Conservation (phyloP, 75 land plant genomes). For the Pinus tabuliformis region DNA sequence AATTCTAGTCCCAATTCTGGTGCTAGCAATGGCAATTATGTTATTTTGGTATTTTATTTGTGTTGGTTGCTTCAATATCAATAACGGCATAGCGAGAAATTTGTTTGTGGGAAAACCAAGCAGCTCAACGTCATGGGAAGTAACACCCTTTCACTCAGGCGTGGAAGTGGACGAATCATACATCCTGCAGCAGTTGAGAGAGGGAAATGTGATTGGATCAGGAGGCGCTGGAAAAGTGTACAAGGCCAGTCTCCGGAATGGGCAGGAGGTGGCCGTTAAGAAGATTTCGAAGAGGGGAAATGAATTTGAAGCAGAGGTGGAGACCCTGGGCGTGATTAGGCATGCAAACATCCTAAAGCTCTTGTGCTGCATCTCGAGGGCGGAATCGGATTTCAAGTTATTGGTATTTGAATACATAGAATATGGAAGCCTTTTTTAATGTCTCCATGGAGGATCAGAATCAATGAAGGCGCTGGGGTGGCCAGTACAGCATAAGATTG, state of each 20-base stretch:
- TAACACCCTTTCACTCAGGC: slow-evolving; percentile 13
- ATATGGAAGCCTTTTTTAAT: slow-evolving; percentile 30
- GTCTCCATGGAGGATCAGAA: slow-evolving; percentile 8
- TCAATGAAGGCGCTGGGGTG: slow-evolving; percentile 14
- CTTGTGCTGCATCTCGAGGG: slow-evolving; percentile 29
- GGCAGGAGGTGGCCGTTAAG: not conserved
- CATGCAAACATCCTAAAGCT: slow-evolving; percentile 62
- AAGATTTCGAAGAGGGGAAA: not conserved
- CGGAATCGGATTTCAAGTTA: slow-evolving; percentile 17
- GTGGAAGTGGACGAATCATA: slow-evolving; percentile 19
- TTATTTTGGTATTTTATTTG: not conserved
- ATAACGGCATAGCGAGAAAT: not conserved
- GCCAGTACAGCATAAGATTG: slow-evolving; percentile 28
- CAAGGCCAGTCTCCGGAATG: slow-evolving; percentile 28
- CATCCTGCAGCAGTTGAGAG: slow-evolving; percentile 32
- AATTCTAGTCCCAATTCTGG: not conserved
- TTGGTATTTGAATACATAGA: slow-evolving; percentile 54
- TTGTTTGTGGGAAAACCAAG: not conserved
- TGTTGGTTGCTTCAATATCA: not conserved
- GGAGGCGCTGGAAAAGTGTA: slow-evolving; percentile 57
- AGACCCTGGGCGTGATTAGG: slow-evolving; percentile 29
- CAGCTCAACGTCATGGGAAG: not conserved
- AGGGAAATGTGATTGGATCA: slow-evolving; percentile 35
- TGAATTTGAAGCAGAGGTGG: slow-evolving; percentile 31
- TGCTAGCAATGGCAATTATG: not conserved